Percentiles rank a stretch among this genome's conserved stretches.
Evolutionary conservation across 2,329 filamentous ascomycete genomes (phyloP).

Genomic region (Cytospora chrysosperma): DNA sequence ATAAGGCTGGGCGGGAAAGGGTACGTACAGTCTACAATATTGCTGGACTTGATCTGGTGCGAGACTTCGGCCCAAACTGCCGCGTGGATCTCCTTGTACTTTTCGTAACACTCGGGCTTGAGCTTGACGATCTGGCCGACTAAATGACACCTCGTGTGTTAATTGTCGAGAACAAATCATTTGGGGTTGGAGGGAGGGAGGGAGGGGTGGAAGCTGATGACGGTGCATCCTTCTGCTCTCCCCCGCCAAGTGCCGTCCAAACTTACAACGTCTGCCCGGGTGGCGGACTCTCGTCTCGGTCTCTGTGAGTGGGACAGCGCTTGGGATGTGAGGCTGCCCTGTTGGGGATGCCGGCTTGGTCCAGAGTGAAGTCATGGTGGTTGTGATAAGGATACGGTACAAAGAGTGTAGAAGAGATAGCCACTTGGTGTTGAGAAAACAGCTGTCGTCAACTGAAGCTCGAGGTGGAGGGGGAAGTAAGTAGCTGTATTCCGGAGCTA

Average conservation of each 20-base stretch:
- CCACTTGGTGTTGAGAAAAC: background rate
- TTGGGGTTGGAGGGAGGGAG: no score
- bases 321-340: constrained; percentile 10
- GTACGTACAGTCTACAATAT: constrained; percentile 67
- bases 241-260: background rate
- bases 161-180: background rate
- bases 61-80: constrained; percentile 76
- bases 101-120: constrained; percentile 62
- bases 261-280: constrained; percentile 20
- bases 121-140: constrained; percentile 69
- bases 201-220: no score
- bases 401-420: background rate
- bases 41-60: constrained; percentile 71
- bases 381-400: background rate
- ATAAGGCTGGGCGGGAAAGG: background rate
- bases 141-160: constrained; percentile 50
- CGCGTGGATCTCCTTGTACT: constrained; percentile 73
- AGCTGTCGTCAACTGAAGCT: background rate
- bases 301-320: constrained; percentile 16
- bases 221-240: background rate
- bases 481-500: background rate
- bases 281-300: constrained; percentile 19
- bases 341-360: constrained; percentile 13
- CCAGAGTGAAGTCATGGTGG: constrained; percentile 28
- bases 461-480: background rate